These are phyloP conservation scores for Paragyromitra xinjiangensis DNA, from an alignment of 495 filamentous ascomycete genomes.

Conservation along the genomic window DNA sequence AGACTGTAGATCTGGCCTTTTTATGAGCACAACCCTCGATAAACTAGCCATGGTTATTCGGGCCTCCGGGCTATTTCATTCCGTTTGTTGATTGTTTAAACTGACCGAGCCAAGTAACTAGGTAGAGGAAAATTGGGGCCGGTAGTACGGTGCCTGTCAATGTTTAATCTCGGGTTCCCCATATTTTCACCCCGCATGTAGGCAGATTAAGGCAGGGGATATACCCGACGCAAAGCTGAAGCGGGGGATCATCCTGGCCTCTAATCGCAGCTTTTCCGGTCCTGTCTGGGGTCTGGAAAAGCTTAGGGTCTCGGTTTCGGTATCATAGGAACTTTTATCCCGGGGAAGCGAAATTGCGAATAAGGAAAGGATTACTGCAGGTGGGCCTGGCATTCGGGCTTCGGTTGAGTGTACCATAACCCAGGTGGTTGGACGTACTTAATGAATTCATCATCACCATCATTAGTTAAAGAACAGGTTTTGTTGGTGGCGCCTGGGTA, in stretches of 20 bases:
- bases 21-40: constrained; percentile 12
- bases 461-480: background rate
- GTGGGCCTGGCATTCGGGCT: background rate
- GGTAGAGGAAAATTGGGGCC: background rate
- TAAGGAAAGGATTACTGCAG: background rate
- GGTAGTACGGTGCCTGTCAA: constrained; percentile 22
- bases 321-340: background rate
- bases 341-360: background rate
- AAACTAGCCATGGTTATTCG: constrained; percentile 20
- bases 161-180: constrained; percentile 30
- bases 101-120: background rate
- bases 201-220: constrained; percentile 14
- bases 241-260: constrained; percentile 11
- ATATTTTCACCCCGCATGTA: constrained; percentile 30
- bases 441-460: too few species aligned
- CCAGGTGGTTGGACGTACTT: too few species aligned
- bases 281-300: background rate
- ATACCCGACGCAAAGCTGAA: constrained; percentile 1
- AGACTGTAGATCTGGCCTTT: constrained; percentile 8
- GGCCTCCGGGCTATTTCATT: constrained; percentile 31
- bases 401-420: too few species aligned
- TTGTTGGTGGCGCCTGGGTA: background rate
- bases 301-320: background rate
- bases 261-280: background rate
- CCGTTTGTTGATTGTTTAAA: constrained; percentile 14